These are phyloP conservation scores for Lathyrus aphaca DNA, from an alignment of 306 rosid genomes.

Conservation along the genomic window DNA sequence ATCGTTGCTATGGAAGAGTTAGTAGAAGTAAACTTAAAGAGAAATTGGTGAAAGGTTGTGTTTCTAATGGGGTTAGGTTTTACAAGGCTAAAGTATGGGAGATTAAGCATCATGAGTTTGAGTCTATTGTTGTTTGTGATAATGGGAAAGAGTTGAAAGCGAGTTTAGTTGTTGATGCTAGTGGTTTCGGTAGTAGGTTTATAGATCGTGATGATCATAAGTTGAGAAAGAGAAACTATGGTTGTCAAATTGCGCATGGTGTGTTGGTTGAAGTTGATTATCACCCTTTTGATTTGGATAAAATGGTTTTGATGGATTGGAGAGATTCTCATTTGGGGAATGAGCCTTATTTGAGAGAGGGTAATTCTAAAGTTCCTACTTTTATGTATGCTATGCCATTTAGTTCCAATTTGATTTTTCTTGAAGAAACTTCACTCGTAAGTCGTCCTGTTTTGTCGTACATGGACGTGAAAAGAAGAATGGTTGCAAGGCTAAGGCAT, in stretches of 20 bases:
- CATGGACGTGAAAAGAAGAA: slow-evolving; percentile 63
- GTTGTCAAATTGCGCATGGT: slow-evolving; percentile 86
- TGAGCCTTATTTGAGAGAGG: slow-evolving; percentile 62
- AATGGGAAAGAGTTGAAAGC: slow-evolving; percentile 65
- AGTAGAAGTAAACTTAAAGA: slow-evolving; percentile 62
- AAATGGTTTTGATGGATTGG: slow-evolving; percentile 69
- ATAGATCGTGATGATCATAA: slow-evolving; percentile 48
- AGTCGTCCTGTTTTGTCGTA: slow-evolving; percentile 72
- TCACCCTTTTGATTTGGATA: slow-evolving; percentile 81
- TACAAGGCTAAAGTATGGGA: slow-evolving; percentile 70
- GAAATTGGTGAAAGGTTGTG: slow-evolving; percentile 57
- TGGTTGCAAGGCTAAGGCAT: slow-evolving; percentile 87
- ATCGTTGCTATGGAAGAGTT: slow-evolving; percentile 70
- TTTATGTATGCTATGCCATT: slow-evolving; percentile 95
- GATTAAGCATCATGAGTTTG: slow-evolving; percentile 60
- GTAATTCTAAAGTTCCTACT: slow-evolving; percentile 65
- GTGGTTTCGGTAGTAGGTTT: slow-evolving; percentile 69
- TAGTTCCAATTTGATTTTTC: slow-evolving; percentile 65
- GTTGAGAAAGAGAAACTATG: slow-evolving; percentile 62
- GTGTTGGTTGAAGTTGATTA: slow-evolving; percentile 74
- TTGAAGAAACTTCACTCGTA: slow-evolving; percentile 89
- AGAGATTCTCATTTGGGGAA: slow-evolving; percentile 75
- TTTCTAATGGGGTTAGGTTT: slow-evolving; percentile 65
- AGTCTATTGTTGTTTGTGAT: slow-evolving; percentile 59
- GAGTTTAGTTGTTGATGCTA: slow-evolving; percentile 78